Conservation (phyloP, 345 rosid genomes). For the Linum usitatissimum region DNA sequence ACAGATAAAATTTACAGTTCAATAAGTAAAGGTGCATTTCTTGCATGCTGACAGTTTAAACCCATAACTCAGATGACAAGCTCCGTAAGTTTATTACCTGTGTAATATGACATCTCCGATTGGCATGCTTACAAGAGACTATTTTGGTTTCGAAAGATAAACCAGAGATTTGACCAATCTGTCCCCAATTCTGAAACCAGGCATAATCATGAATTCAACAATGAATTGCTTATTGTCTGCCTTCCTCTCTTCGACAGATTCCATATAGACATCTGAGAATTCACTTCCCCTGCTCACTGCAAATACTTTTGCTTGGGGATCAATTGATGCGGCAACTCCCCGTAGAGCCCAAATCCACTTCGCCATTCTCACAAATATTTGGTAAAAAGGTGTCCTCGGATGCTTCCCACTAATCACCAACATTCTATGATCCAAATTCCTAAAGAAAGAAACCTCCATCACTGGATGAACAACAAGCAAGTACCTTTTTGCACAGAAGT, state of each 20-base stretch:
- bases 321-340: constrained; percentile 37
- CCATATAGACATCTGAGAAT: constrained; percentile 40
- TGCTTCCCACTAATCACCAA: constrained; percentile 41
- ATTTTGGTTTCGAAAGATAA: constrained; percentile 32
- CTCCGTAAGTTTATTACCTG: constrained; percentile 1
- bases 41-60: background rate
- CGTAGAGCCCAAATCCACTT: constrained; percentile 51
- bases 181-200: constrained; percentile 45
- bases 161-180: constrained; percentile 32
- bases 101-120: background rate
- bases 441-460: constrained; percentile 52
- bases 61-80: background rate
- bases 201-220: constrained; percentile 55
- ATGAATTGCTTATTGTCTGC: constrained; percentile 13
- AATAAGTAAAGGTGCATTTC: background rate
- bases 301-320: constrained; percentile 37
- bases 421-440: constrained; percentile 51
- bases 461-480: constrained; percentile 43
- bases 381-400: constrained; percentile 53
- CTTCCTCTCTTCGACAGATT: constrained; percentile 20
- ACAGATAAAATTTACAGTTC: background rate
- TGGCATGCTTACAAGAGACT: background rate
- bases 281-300: constrained; percentile 33
- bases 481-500: constrained; percentile 45
- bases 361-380: constrained; percentile 44